phyloP scores from a whole-genome alignment of 164 flowering plant species.

The Brasenia schreberi region DNA sequence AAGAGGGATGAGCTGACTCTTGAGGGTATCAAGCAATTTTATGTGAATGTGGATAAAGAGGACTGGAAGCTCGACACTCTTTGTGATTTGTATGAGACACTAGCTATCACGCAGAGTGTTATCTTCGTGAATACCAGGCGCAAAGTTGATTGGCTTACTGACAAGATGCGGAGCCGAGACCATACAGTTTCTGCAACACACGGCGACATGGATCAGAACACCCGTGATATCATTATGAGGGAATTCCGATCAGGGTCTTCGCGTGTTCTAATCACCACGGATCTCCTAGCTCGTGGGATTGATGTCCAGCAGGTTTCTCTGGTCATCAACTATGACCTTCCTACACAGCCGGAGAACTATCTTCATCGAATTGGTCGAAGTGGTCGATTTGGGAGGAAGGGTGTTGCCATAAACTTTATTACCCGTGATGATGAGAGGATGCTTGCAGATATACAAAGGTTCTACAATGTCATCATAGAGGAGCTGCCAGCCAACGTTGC shows the following conservation, averaged over 20 bases:
- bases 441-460: constrained; percentile 54
- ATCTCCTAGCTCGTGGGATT: no score
- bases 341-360: constrained; percentile 83
- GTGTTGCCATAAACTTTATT: constrained; percentile 41
- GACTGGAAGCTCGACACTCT: constrained; percentile 30
- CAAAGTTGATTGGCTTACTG: constrained; percentile 87
- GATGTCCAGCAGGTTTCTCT: no score
- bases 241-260: constrained; percentile 85
- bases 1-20: no score
- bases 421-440: constrained; percentile 69
- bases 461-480: no score
- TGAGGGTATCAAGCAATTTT: no score
- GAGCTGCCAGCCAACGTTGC: no score
- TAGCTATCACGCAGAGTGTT: constrained; percentile 88
- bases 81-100: constrained; percentile 78
- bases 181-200: constrained; percentile 17
- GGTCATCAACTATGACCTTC: constrained; percentile 40
- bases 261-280: constrained; percentile 80
- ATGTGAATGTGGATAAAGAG: no score
- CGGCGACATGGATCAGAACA: constrained; percentile 16
- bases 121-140: constrained; percentile 84
- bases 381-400: no score
- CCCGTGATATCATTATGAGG: constrained; percentile 78
- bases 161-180: constrained; percentile 78
- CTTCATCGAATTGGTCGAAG: constrained; percentile 68